phyloP scores from a whole-genome alignment of 2,329 filamentous ascomycete species.

The Daldinia eschscholtzii region DNA sequence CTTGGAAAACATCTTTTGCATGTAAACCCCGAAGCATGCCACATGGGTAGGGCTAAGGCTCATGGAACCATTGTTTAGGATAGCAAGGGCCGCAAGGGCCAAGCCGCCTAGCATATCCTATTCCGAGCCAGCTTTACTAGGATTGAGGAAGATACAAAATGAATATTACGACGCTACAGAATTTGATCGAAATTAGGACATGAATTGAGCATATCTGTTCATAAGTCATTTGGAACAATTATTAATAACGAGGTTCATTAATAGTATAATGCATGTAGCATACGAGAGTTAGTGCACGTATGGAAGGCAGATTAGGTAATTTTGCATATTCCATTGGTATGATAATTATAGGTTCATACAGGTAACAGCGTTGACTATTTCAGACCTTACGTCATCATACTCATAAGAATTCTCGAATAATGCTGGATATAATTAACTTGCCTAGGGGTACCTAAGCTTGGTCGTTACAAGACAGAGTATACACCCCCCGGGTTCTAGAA shows the following conservation, averaged over 20 bases:
- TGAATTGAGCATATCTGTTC: slow-evolving; percentile 18
- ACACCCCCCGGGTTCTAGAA: slow-evolving; percentile 31
- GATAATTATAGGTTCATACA: neutral
- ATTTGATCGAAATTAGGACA: slow-evolving; percentile 32
- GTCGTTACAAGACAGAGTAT: neutral
- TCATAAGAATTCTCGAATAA: neutral
- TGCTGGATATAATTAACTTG: slow-evolving; percentile 3
- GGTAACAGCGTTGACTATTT: neutral
- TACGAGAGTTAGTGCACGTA: neutral
- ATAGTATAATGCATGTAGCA: neutral
- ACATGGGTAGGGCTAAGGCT: slow-evolving; percentile 37
- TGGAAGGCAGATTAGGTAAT: neutral
- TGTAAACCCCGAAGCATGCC: slow-evolving; percentile 17
- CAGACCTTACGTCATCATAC: slow-evolving; percentile 13
- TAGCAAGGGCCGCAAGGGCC: slow-evolving; percentile 23
- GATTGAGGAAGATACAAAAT: slow-evolving; percentile 35
- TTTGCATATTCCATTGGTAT: no score
- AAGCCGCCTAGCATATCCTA: slow-evolving; percentile 20
- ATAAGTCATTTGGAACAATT: neutral
- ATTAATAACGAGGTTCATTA: neutral
- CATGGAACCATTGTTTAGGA: slow-evolving; percentile 28
- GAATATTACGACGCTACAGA: slow-evolving; percentile 35
- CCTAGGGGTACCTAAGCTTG: neutral
- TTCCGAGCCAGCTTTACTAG: slow-evolving; percentile 13
- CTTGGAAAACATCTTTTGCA: slow-evolving; percentile 31